A percentile compares a stretch with the other conserved stretches of the same genome.
Evolutionary conservation across 352 stramenopile species (phyloP).

Genomic region (Saprolegnia parasitica): DNA sequence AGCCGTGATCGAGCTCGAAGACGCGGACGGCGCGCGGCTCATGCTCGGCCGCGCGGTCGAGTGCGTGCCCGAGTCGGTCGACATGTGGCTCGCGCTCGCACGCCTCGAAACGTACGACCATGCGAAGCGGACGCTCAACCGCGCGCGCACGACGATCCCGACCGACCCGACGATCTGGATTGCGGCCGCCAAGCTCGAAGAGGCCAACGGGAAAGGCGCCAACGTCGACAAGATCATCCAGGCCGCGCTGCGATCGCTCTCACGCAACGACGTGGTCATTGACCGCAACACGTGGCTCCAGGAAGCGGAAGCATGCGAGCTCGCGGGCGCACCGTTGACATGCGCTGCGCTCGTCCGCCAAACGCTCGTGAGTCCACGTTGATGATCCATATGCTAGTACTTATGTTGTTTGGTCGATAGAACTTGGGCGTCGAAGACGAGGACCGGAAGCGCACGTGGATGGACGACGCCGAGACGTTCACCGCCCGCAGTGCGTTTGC

Average conservation of each 20-base stretch:
- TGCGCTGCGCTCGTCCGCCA: constrained; percentile 92
- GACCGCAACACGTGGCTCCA: constrained; percentile 95
- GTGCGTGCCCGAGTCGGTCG: constrained; percentile 95
- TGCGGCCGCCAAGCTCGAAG: constrained; percentile 97
- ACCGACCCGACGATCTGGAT: constrained; percentile 98
- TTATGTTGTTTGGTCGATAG: neutral
- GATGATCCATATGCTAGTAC: neutral
- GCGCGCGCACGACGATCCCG: constrained; percentile 89
- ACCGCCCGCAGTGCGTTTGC: constrained; percentile 78
- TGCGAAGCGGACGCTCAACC: constrained; percentile 96
- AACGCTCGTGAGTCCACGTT: constrained; percentile 63
- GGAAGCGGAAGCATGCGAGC: constrained; percentile 93
- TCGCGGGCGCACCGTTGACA: constrained; percentile 87
- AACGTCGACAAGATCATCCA: constrained; percentile 83
- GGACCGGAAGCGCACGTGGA: constrained; percentile 95
- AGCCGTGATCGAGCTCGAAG: constrained; percentile 96
- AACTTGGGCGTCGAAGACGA: constrained; percentile 91
- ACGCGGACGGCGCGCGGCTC: constrained; percentile 93
- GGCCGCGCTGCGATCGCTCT: constrained; percentile 82
- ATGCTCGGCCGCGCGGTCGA: constrained; percentile 96
- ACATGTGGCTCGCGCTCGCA: constrained; percentile 98
- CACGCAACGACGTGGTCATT: constrained; percentile 87
- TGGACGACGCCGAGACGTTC: constrained; percentile 94
- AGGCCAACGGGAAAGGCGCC: constrained; percentile 91
- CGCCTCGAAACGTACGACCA: constrained; percentile 98